Evolutionary conservation across 345 rosid species (phyloP), one percentile per base, ranked within the genome.

Genomic region (Aegle marmelos): DNA sequence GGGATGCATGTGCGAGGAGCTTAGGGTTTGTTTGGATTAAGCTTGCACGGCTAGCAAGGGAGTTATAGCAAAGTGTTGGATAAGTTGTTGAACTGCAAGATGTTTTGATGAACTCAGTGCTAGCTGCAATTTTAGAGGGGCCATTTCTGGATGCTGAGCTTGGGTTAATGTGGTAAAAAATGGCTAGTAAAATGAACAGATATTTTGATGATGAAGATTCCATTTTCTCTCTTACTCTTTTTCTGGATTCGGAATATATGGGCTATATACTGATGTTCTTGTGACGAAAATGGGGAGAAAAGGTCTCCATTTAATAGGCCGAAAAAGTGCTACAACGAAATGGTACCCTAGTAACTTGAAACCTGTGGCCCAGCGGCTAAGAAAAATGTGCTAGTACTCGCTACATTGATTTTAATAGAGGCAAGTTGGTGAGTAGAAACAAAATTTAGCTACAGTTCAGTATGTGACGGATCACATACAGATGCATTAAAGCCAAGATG

Each of bases 21-120:
- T 85, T 84, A 13, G 93, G 98, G 86, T 89, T 94, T 31, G 84
- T 88, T 70, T 87, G 90, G 88, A 94, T 92, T 72, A 59, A 58
- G 74, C 62, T 82, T 4, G 98, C 92, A 2, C 85, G 90, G 54
- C 50, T 70, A 1, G 85, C 85, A 54, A 94, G 97, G 82, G 97
- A 85, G 33, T 50, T 30, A 74, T 81, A 85, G 75, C 98, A 94
- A 9, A 94, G 97, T n/a, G 36, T 68, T 45, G 93, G 97, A 61
- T 93, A 94, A 9, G 78, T 87, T 59, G 98, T 90, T 74, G 84
- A 78, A 7, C 78, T 79, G 74, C 97, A 94, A 11, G 91, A 89
- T 36, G 89, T 84, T 79, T 64, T 86, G 58, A 93, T 88, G 79
- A 93, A 94, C 76, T 90, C 90, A 2, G 85, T 84, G 88, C 74